Conservation (phyloP, 768 basidiomycete species). For the Phylloporus rhodoxanthus region DNA sequence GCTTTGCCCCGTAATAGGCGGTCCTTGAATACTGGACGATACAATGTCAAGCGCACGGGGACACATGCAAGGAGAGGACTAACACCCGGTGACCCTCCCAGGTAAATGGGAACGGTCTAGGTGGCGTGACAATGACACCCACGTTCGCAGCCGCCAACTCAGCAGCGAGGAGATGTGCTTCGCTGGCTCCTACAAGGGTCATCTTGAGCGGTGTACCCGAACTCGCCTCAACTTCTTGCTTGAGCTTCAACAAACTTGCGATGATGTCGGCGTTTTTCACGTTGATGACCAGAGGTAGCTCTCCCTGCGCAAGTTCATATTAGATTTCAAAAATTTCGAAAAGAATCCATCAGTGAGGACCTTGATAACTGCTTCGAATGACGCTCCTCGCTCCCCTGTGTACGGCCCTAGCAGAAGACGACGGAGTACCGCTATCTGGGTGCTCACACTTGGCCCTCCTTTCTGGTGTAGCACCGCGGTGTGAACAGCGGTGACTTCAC, state of each 20-base stretch:
- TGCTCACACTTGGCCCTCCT: slow-evolving; percentile 47
- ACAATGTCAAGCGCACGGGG: not conserved
- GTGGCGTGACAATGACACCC: slow-evolving; percentile 62
- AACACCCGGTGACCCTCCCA: slow-evolving; percentile 70
- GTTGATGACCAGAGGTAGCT: slow-evolving; percentile 57
- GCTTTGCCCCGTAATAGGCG: slow-evolving; percentile 60
- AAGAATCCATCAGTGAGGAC: slow-evolving; percentile 19
- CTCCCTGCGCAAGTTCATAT: slow-evolving; percentile 36
- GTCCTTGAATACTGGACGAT: slow-evolving; percentile 54
- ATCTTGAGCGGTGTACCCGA: slow-evolving; percentile 31
- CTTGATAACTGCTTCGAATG: slow-evolving; percentile 35
- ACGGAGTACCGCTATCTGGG: slow-evolving; percentile 55
- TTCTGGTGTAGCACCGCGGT: slow-evolving; percentile 35
- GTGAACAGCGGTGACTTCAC: slow-evolving; percentile 62
- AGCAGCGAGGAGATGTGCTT: slow-evolving; percentile 43
- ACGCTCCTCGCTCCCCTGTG: slow-evolving; percentile 20
- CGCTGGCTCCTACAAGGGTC: slow-evolving; percentile 55
- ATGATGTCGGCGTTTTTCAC: slow-evolving; percentile 74
- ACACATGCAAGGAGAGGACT: slow-evolving; percentile 15
- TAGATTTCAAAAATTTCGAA: slow-evolving; percentile 2
- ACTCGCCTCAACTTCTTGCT: slow-evolving; percentile 43
- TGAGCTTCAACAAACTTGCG: slow-evolving; percentile 58
- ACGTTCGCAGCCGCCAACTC: slow-evolving; percentile 51
- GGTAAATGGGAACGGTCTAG: slow-evolving; percentile 54
- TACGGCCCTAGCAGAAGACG: slow-evolving; percentile 36